Evolutionary conservation across 2,329 filamentous ascomycete species (phyloP).

Genomic region (Chaetomiaceae sp.): DNA sequence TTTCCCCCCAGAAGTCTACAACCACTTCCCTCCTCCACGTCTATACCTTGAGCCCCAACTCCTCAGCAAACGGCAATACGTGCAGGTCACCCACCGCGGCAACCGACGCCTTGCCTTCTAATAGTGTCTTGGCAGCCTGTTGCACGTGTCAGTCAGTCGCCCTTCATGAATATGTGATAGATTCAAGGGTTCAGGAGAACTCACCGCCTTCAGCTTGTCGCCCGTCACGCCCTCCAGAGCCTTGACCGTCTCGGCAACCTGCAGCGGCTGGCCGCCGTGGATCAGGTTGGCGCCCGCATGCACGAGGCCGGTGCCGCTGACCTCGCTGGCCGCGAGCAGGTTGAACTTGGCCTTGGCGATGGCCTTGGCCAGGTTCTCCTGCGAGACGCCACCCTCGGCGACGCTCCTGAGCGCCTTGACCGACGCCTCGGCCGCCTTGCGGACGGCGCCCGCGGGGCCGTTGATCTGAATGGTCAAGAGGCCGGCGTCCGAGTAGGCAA

Average conservation of each 20-base stretch:
- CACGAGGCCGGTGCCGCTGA: constrained; percentile 69
- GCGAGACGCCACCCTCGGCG: constrained; percentile 65
- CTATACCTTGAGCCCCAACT: constrained; percentile 92
- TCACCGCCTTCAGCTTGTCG: constrained; percentile 79
- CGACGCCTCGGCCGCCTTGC: constrained; percentile 66
- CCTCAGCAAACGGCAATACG: constrained; percentile 85
- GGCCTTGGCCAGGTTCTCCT: constrained; percentile 88
- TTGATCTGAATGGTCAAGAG: constrained; percentile 77
- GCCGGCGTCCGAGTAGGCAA: constrained; percentile 88
- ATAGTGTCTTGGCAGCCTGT: constrained; percentile 79
- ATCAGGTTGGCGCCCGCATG: constrained; percentile 80
- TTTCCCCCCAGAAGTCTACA: background rate
- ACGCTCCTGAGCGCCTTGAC: constrained; percentile 79
- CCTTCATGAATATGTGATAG: too few species aligned
- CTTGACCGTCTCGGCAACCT: constrained; percentile 74
- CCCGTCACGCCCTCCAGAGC: constrained; percentile 73
- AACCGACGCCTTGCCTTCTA: constrained; percentile 84
- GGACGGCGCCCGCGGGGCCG: constrained; percentile 67
- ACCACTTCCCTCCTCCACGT: constrained; percentile 24
- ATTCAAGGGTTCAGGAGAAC: too few species aligned
- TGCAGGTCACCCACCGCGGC: constrained; percentile 87
- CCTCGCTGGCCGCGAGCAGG: constrained; percentile 75
- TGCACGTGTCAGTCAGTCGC: constrained; percentile 25
- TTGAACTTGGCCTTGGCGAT: constrained; percentile 90
- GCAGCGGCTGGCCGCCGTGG: constrained; percentile 73